Conservation (phyloP, 1,284 basidiomycete species). For the Tilletia walkeri region DNA sequence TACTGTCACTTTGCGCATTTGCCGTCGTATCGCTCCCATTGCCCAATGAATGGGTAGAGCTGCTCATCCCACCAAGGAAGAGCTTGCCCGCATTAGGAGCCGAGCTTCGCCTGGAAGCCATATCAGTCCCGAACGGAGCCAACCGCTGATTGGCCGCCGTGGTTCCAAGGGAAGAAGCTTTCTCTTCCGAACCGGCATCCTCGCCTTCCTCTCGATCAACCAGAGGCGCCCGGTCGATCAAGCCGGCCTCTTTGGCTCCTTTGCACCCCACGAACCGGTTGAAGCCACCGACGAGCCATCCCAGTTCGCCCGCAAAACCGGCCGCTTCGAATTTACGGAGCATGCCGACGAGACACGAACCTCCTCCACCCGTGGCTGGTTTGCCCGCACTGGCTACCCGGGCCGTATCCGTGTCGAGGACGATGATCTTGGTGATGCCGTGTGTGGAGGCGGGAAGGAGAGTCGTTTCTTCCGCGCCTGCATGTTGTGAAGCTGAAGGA, state of each 20-base stretch:
- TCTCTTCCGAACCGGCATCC: not conserved
- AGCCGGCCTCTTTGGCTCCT: conserved; percentile 2
- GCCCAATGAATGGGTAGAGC: not conserved
- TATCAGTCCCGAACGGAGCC: no score
- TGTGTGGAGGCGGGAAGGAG: conserved; percentile 3
- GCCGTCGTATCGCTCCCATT: not conserved
- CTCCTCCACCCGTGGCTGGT: conserved; percentile 47
- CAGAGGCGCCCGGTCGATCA: not conserved
- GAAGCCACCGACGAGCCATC: conserved; percentile 54
- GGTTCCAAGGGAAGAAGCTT: not conserved
- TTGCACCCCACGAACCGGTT: conserved; percentile 24
- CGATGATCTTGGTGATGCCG: conserved; percentile 44
- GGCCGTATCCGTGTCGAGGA: conserved; percentile 46
- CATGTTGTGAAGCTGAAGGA: not conserved
- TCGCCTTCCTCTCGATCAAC: not conserved
- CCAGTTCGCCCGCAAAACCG: conserved; percentile 44
- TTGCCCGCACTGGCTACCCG: conserved; percentile 42
- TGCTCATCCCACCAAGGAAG: no score
- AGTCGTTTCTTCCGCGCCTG: not conserved
- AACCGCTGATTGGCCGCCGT: not conserved
- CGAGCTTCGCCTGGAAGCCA: no score
- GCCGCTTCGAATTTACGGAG: conserved; percentile 52
- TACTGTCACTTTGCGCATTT: not conserved
- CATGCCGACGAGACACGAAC: conserved; percentile 47
- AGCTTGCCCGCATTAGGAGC: no score